Evolutionary conservation across 2,329 filamentous ascomycete genomes (phyloP).

Genomic region (Monosporascus sp.): DNA sequence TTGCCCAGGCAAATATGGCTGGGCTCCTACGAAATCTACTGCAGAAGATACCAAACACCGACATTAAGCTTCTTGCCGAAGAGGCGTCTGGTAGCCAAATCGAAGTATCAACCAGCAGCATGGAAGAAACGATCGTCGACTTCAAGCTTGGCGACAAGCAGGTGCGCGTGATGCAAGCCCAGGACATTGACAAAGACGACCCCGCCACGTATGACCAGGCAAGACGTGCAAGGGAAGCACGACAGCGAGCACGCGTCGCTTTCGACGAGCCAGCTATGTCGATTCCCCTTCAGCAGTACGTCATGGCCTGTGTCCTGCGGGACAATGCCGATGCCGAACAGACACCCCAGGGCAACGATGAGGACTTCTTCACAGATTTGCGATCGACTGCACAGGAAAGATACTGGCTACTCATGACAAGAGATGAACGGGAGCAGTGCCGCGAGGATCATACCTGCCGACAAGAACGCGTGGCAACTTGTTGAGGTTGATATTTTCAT

Average conservation of each 20-base stretch:
- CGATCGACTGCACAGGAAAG: background rate
- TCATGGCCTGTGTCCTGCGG: background rate
- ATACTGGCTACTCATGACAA: conserved; percentile 1
- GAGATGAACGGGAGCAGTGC: background rate
- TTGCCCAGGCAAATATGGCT: too few relatives aligned
- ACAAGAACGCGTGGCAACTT: conserved; percentile 2
- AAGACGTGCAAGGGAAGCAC: background rate
- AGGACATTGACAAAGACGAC: conserved; percentile 5
- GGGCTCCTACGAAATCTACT: background rate
- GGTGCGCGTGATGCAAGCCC: conserved; percentile 4
- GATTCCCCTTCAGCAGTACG: conserved; percentile 3
- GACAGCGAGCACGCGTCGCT: background rate
- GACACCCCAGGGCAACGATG: background rate
- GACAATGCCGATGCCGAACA: background rate
- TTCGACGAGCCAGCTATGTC: background rate
- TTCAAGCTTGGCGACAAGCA: background rate
- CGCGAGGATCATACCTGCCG: background rate
- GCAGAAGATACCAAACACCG: background rate
- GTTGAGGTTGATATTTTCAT: conserved; percentile 6
- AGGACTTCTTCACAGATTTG: background rate
- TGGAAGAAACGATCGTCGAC: background rate
- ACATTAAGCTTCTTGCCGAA: too few relatives aligned
- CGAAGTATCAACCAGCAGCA: too few relatives aligned
- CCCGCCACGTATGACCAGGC: background rate
- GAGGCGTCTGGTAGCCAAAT: too few relatives aligned